phyloP scores from a whole-genome alignment of 2,329 filamentous ascomycete species.

The Cytospora schulzeri region DNA sequence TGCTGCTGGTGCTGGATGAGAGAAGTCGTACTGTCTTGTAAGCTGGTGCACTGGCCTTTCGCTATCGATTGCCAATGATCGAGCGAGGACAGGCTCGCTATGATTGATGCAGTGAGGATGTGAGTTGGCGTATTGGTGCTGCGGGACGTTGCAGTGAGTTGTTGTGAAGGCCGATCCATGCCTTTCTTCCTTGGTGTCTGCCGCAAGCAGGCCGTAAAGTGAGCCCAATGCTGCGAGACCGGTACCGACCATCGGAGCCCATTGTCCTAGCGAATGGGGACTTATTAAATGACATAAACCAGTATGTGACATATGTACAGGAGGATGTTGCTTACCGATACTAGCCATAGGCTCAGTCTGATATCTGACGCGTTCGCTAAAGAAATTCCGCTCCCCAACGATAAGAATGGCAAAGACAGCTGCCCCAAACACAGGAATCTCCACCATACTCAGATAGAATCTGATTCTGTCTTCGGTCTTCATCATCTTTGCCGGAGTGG shows the following conservation, averaged over 20 bases:
- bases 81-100: not conserved
- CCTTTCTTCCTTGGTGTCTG: slow-evolving; percentile 34
- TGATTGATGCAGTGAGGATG: not conserved
- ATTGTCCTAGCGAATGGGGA: slow-evolving; percentile 50
- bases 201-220: slow-evolving; percentile 52
- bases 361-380: slow-evolving; percentile 55
- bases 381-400: slow-evolving; percentile 67
- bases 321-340: slow-evolving; percentile 49
- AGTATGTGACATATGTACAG: slow-evolving; percentile 18
- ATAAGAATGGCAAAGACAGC: slow-evolving; percentile 62
- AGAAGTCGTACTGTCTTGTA: not conserved
- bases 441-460: slow-evolving; percentile 55
- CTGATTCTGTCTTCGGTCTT: slow-evolving; percentile 57
- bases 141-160: not conserved
- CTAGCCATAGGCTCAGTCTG: slow-evolving; percentile 65
- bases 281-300: not conserved
- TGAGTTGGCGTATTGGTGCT: not conserved
- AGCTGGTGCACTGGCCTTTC: not conserved
- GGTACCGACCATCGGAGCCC: slow-evolving; percentile 62
- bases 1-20: not conserved
- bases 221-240: slow-evolving; percentile 60
- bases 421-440: slow-evolving; percentile 60
- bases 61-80: not conserved
- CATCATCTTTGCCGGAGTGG: slow-evolving; percentile 54
- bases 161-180: not conserved